phyloP scores from a whole-genome alignment of 1,284 basidiomycete species.

The Termitomyces sp. region DNA sequence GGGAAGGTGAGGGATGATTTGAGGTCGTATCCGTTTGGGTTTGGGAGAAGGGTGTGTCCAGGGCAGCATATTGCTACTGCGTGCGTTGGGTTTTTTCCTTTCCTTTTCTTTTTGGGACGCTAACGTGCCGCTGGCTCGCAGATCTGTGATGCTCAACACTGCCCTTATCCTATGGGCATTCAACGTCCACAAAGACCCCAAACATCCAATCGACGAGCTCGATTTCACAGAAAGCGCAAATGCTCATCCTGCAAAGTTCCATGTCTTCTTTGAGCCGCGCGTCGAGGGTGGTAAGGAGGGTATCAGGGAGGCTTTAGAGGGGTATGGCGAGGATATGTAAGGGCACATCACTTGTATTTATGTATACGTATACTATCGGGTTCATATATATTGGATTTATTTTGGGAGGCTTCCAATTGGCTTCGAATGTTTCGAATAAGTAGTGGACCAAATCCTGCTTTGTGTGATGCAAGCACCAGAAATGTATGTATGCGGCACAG shows the following conservation, averaged over 20 bases:
- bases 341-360: too few species aligned
- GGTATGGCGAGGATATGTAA: slow-evolving; percentile 23
- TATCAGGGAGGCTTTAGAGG: slow-evolving; percentile 31
- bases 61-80: slow-evolving; percentile 54
- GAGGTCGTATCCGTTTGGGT: slow-evolving; percentile 51
- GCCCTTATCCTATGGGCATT: slow-evolving; percentile 61
- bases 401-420: too few species aligned
- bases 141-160: slow-evolving; percentile 55
- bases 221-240: slow-evolving; percentile 56
- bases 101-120: too few species aligned
- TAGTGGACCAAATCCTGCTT: too few species aligned
- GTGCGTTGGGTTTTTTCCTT: slow-evolving; percentile 13
- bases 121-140: too few species aligned
- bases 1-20: slow-evolving; percentile 48
- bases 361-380: too few species aligned
- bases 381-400: too few species aligned
- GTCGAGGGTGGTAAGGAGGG: slow-evolving; percentile 25
- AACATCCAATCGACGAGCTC: slow-evolving; percentile 48
- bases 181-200: slow-evolving; percentile 40
- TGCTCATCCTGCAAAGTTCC: slow-evolving; percentile 52
- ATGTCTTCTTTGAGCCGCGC: slow-evolving; percentile 45
- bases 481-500: too few species aligned
- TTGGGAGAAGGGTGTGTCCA: slow-evolving; percentile 58
- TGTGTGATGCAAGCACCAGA: too few species aligned
- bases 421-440: too few species aligned